phyloP scores from a whole-genome alignment of 331 rosid species.

The Spiraea crenata region DNA sequence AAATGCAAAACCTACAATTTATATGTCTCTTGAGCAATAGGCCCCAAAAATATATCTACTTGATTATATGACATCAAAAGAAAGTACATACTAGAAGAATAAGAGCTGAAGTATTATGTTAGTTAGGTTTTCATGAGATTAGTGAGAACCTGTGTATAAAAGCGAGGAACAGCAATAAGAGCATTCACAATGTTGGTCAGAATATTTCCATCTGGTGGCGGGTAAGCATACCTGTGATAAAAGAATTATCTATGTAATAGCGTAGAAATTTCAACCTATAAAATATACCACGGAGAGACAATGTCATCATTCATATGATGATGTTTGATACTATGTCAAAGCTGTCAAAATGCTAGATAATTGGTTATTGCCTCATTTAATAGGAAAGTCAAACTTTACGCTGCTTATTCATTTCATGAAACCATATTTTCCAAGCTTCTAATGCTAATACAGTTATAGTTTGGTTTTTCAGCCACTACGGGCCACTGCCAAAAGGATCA shows the following conservation, averaged over 20 bases:
- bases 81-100: constrained; percentile 11
- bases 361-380: background rate
- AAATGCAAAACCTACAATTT: constrained; percentile 76
- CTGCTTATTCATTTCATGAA: background rate
- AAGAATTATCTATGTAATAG: constrained; percentile 19
- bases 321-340: background rate
- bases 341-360: background rate
- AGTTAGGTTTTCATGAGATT: constrained; percentile 14
- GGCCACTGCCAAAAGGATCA: background rate
- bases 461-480: background rate
- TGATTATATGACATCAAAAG: constrained; percentile 10
- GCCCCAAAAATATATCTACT: constrained; percentile 6
- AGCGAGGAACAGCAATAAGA: constrained; percentile 94
- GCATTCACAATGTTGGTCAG: constrained; percentile 90
- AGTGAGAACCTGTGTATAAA: constrained; percentile 80
- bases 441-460: background rate
- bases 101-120: constrained; percentile 12
- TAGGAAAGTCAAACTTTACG: background rate
- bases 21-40: constrained; percentile 30
- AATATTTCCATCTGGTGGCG: constrained; percentile 96
- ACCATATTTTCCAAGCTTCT: background rate
- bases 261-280: constrained; percentile 19
- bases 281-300: background rate
- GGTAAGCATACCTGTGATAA: constrained; percentile 80
- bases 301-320: background rate